These are phyloP conservation scores for Pisolithus albus DNA, from an alignment of 768 basidiomycete species.

Conservation along the genomic window DNA sequence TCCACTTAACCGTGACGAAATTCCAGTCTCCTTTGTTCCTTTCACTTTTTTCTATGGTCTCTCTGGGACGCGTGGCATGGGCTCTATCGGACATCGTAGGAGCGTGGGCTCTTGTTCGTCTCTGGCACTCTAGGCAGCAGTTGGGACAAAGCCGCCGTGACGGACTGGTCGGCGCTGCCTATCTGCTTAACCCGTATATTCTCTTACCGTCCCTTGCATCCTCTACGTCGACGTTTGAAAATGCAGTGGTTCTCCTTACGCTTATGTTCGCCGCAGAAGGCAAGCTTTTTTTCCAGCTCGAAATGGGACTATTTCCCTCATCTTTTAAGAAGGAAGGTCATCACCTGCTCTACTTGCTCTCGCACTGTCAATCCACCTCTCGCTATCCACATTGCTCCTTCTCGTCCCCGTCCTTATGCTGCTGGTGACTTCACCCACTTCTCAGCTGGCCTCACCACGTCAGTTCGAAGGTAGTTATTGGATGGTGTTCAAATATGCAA, in stretches of 20 bases:
- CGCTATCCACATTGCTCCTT: conserved; percentile 63
- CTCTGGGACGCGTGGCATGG: conserved; percentile 61
- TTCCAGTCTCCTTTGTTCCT: conserved; percentile 78
- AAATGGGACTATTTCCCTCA: neutral
- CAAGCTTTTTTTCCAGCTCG: conserved; percentile 21
- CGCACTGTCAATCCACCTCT: conserved; percentile 66
- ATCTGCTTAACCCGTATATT: conserved; percentile 85
- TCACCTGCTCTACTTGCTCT: conserved; percentile 57
- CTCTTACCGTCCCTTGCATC: conserved; percentile 72
- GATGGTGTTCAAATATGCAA: conserved; percentile 23
- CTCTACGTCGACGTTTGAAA: conserved; percentile 82
- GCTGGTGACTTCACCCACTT: conserved; percentile 52
- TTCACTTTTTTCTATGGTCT: conserved; percentile 66
- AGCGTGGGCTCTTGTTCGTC: conserved; percentile 60
- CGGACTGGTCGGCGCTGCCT: conserved; percentile 55
- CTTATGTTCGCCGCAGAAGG: conserved; percentile 69
- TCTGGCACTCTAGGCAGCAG: conserved; percentile 60
- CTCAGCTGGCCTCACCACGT: conserved; percentile 59
- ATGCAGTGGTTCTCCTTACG: conserved; percentile 56
- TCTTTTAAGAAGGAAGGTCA: conserved; percentile 40
- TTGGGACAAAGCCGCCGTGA: conserved; percentile 45
- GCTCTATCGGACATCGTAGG: conserved; percentile 57
- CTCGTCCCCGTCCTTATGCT: conserved; percentile 62
- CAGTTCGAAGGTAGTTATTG: conserved; percentile 16
- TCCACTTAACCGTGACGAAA: conserved; percentile 1